These are phyloP conservation scores for Penicillium sp. DNA, from an alignment of 2,329 filamentous ascomycete genomes.

Conservation along the genomic window DNA sequence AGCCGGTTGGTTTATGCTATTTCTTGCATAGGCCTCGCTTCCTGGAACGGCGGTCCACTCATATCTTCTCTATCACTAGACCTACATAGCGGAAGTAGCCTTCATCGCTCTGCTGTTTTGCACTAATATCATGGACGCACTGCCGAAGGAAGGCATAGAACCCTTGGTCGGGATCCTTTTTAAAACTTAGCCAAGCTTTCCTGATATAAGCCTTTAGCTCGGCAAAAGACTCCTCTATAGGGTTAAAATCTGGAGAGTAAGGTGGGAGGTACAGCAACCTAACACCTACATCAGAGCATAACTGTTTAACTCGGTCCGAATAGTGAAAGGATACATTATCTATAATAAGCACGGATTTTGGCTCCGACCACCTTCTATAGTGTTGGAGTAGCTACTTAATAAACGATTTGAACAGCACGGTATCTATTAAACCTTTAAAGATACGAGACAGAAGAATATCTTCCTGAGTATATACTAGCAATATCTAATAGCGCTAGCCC, in stretches of 20 bases:
- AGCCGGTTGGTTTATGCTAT: too few species aligned
- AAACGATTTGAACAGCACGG: constrained; percentile 4
- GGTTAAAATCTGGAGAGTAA: constrained; percentile 1
- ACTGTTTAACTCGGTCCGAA: constrained; percentile 1
- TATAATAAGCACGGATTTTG: constrained; percentile 1
- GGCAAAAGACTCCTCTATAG: constrained; percentile 1
- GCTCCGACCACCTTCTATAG: constrained; percentile 1
- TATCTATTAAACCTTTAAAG: constrained; percentile 4
- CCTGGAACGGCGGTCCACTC: too few species aligned
- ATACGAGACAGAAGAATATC: constrained; percentile 2
- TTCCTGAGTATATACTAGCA: constrained; percentile 3
- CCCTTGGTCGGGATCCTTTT: background rate
- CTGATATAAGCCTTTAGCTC: constrained; percentile 5
- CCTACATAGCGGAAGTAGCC: too few species aligned
- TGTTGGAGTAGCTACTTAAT: constrained; percentile 9
- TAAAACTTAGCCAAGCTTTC: background rate
- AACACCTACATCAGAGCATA: constrained; percentile 23
- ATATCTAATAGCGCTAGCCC: constrained; percentile 2
- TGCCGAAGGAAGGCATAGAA: constrained; percentile 2
- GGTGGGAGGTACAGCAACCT: constrained; percentile 1
- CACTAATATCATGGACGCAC: too few species aligned
- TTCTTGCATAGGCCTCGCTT: too few species aligned
- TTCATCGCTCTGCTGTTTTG: too few species aligned
- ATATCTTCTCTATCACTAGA: too few species aligned
- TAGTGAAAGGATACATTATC: background rate